These are phyloP conservation scores for Taphrina pruni DNA, from an alignment of 1,139 yeast species.

Conservation along the genomic window DNA sequence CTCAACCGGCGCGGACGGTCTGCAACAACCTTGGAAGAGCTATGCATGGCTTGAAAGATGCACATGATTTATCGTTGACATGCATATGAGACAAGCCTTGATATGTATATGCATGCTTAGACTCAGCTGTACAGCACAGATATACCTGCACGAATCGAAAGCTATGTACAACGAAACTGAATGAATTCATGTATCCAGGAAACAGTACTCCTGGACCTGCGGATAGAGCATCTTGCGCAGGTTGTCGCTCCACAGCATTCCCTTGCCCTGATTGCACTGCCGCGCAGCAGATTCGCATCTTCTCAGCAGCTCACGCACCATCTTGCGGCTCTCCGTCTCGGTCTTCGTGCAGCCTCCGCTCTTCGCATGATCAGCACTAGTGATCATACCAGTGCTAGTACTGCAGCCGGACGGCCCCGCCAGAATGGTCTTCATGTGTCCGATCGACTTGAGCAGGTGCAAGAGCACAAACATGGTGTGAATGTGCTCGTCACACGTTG, in stretches of 20 bases:
- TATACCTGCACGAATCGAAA: too few relatives aligned
- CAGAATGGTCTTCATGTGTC: slow-evolving; percentile 7
- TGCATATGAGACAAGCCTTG: too few relatives aligned
- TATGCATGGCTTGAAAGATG: too few relatives aligned
- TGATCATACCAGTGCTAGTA: too few relatives aligned
- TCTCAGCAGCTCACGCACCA: slow-evolving; percentile 8
- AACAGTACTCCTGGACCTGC: neutral
- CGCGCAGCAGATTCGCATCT: slow-evolving; percentile 13
- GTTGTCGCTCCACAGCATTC: slow-evolving; percentile 11
- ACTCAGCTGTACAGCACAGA: too few relatives aligned
- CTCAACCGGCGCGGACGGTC: too few relatives aligned
- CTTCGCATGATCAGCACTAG: neutral
- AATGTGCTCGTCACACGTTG: slow-evolving; percentile 7
- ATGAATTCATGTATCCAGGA: slow-evolving; percentile 1
- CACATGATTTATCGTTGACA: too few relatives aligned
- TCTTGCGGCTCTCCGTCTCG: slow-evolving; percentile 8
- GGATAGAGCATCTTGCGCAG: slow-evolving; percentile 23
- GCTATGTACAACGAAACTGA: too few relatives aligned
- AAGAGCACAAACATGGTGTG: slow-evolving; percentile 26
- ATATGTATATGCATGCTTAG: too few relatives aligned
- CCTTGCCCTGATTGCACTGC: slow-evolving; percentile 13
- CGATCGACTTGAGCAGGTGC: slow-evolving; percentile 8
- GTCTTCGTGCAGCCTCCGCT: neutral
- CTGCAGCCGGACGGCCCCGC: neutral
- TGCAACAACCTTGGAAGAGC: too few relatives aligned